Conservation (phyloP, 2,329 filamentous ascomycete genomes). For the Colletotrichum noveboracense region DNA sequence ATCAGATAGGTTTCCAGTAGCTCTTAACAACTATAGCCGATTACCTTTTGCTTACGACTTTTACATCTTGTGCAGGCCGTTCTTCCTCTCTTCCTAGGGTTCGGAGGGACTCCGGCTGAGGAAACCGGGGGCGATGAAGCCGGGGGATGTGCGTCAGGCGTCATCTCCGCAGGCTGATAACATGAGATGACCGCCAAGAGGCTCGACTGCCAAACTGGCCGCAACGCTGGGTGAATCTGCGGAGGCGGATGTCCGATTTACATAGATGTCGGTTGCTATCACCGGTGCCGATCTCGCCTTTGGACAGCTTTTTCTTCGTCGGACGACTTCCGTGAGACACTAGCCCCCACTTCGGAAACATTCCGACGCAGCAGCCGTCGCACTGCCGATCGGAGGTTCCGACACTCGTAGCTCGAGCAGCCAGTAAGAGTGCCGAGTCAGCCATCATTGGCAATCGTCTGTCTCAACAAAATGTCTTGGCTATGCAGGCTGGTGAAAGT, state of each 20-base stretch:
- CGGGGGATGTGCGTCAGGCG: background rate
- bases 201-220: background rate
- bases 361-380: background rate
- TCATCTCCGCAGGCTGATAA: background rate
- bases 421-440: background rate
- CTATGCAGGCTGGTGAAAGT: background rate
- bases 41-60: slow-evolving; percentile 47
- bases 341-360: background rate
- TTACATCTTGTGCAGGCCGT: slow-evolving; percentile 52
- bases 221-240: background rate
- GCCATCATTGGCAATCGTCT: background rate
- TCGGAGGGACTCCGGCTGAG: slow-evolving; percentile 22
- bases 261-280: background rate
- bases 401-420: background rate
- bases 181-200: too few species aligned
- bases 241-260: slow-evolving; percentile 12
- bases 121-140: background rate
- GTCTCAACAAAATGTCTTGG: background rate
- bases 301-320: background rate
- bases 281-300: background rate
- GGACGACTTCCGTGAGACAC: background rate
- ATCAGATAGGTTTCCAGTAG: background rate
- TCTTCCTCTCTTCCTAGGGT: slow-evolving; percentile 48
- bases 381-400: background rate
- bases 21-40: background rate